These are phyloP conservation scores for Ascochyta lentis DNA, from an alignment of 2,329 filamentous ascomycete genomes.

Conservation along the genomic window DNA sequence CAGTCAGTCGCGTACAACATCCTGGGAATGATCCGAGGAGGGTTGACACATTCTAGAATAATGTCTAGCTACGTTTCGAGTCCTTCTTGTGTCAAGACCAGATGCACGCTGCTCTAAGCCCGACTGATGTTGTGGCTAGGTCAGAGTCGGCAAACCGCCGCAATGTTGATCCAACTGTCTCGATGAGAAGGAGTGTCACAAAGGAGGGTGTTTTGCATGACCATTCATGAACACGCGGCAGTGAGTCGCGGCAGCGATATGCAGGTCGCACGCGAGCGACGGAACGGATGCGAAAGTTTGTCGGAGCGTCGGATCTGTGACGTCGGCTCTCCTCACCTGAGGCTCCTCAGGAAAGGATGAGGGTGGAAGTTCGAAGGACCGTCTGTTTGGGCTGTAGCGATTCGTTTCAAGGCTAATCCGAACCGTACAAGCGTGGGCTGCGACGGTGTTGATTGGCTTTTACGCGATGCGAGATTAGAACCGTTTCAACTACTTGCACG, in stretches of 20 bases:
- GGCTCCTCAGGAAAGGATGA: conserved; percentile 7
- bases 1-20: neutral
- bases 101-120: neutral
- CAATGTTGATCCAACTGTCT: neutral
- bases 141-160: neutral
- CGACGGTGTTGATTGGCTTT: conserved; percentile 16
- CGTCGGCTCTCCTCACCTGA: conserved; percentile 37
- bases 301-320: conserved; percentile 21
- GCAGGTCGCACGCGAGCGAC: conserved; percentile 1
- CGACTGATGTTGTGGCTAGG: neutral
- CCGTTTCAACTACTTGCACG: conserved; percentile 17
- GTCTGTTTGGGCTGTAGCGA: conserved; percentile 10
- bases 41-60: neutral
- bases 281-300: neutral
- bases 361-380: neutral
- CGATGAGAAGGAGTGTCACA: neutral
- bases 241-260: neutral
- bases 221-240: neutral
- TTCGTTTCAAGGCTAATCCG: conserved; percentile 17
- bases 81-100: neutral
- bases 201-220: neutral
- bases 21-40: neutral
- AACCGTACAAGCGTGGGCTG: conserved; percentile 4
- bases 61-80: neutral
- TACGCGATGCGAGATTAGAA: conserved; percentile 28